Conservation (phyloP, 1,139 yeast species). For the Pichia cactophila region DNA sequence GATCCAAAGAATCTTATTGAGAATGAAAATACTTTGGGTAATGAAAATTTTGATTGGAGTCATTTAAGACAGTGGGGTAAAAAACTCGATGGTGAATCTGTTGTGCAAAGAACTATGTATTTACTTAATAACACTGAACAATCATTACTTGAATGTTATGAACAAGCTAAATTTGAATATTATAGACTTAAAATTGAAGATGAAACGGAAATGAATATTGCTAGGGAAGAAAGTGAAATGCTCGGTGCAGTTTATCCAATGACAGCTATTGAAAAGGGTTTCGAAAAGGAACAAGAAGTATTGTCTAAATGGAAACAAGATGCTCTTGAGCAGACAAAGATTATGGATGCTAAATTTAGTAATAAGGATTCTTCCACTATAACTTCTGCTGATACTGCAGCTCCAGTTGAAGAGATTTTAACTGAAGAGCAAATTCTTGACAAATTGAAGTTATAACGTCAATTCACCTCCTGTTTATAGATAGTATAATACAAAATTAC, state of each 20-base stretch:
- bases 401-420: constrained; percentile 12
- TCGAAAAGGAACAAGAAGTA: constrained; percentile 61
- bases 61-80: constrained; percentile 62
- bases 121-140: constrained; percentile 40
- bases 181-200: constrained; percentile 79
- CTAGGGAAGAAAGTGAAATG: constrained; percentile 80
- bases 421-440: constrained; percentile 21
- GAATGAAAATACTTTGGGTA: constrained; percentile 50
- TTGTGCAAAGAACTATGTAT: constrained; percentile 84
- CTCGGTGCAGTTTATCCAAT: constrained; percentile 68
- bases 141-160: constrained; percentile 57
- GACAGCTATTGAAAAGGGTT: constrained; percentile 58
- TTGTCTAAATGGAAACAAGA: constrained; percentile 67
- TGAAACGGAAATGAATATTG: constrained; percentile 67
- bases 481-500: not conserved
- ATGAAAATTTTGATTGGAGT: constrained; percentile 61
- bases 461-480: constrained; percentile 8
- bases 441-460: constrained; percentile 7
- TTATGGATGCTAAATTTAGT: constrained; percentile 31
- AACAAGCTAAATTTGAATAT: constrained; percentile 79
- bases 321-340: constrained; percentile 55
- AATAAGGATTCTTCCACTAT: constrained; percentile 14
- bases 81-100: constrained; percentile 86
- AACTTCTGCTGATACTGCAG: constrained; percentile 10
- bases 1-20: constrained; percentile 86